Conservation (phyloP, 2,329 filamentous ascomycete genomes). For the Ampelomyces quisqualis region DNA sequence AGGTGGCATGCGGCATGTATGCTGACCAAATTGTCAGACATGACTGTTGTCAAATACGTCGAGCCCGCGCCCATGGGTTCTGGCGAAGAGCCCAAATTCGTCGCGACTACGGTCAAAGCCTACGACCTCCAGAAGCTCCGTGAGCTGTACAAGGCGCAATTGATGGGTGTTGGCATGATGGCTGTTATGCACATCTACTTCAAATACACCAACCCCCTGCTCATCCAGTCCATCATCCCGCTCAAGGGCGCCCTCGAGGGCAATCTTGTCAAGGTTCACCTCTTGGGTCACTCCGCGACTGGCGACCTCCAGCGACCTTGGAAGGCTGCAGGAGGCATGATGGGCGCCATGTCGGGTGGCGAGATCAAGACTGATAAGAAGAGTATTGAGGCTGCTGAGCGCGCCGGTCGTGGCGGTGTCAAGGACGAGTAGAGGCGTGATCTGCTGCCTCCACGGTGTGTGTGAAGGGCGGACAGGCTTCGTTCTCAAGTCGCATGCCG, state of each 20-base stretch:
- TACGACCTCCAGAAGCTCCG: slow-evolving; percentile 89
- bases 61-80: slow-evolving; percentile 93
- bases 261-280: slow-evolving; percentile 94
- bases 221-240: slow-evolving; percentile 98
- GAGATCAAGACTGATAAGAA: slow-evolving; percentile 80
- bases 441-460: no score
- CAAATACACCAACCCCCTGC: slow-evolving; percentile 98
- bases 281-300: slow-evolving; percentile 80
- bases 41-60: slow-evolving; percentile 98
- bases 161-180: slow-evolving; percentile 99
- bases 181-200: slow-evolving; percentile 97
- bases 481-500: neutral
- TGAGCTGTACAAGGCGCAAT: slow-evolving; percentile 80
- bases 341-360: slow-evolving; percentile 71
- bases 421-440: slow-evolving; percentile 59
- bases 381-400: slow-evolving; percentile 56
- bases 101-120: slow-evolving; percentile 93
- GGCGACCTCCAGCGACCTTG: slow-evolving; percentile 95
- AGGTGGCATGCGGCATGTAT: neutral
- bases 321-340: slow-evolving; percentile 81
- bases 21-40: slow-evolving; percentile 59
- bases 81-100: slow-evolving; percentile 89
- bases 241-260: slow-evolving; percentile 93
- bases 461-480: no score
- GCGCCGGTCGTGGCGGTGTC: slow-evolving; percentile 52